Evolutionary conservation across 495 filamentous ascomycete species (phyloP), one percentile per base, ranked within the genome.

Genomic region (Massariosphaeria phaeospora): DNA sequence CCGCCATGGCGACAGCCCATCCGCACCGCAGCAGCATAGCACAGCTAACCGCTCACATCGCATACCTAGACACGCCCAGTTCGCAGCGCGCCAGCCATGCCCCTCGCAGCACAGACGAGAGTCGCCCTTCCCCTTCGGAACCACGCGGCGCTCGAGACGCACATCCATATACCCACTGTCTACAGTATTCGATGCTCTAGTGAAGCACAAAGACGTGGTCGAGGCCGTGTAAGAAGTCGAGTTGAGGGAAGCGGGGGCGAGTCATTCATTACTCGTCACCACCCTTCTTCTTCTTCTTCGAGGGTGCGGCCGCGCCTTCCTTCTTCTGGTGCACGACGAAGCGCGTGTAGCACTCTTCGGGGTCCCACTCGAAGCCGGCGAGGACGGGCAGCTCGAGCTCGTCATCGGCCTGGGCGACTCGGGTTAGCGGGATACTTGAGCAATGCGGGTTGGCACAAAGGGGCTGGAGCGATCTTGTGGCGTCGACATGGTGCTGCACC

Each of bases 281-380:
- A 25, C 46, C 33, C 76, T 85, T 84, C 75, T 84, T 86, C 71
- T 81, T 81, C 62, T 74, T 73, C 49, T 70, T 72, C 47, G 75
- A 64, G 30, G 75, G 64, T 45, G 64, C 66, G 8, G 75, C 70
- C 11, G 74, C 74, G 26, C 78, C 80, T 64, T 84, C 77, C 65
- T 84, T 85, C 67, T 83, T 86, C 69, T 89, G 84, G 72, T 94
- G 89, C 48, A 95, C 89, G 55, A 88, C 76, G 59, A 95, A 76
- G 23, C 80, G 78, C 56, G 76, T 70, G 59, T 81, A 84, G 67
- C 77, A 88, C 72, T 91, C 87, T 60, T 93, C 86, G 68, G 88
- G 85, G 71, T 91, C 85, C 89, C 89, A 96, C 75, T 95, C 89
- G 76, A 96, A 96, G 52, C 90, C 90, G 57, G 83, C 83, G 57